A percentile compares a stretch with the other conserved stretches of the same genome.
Evolutionary conservation across 1,284 basidiomycete species (phyloP).

Genomic region (Pyrrhoderma noxium): DNA sequence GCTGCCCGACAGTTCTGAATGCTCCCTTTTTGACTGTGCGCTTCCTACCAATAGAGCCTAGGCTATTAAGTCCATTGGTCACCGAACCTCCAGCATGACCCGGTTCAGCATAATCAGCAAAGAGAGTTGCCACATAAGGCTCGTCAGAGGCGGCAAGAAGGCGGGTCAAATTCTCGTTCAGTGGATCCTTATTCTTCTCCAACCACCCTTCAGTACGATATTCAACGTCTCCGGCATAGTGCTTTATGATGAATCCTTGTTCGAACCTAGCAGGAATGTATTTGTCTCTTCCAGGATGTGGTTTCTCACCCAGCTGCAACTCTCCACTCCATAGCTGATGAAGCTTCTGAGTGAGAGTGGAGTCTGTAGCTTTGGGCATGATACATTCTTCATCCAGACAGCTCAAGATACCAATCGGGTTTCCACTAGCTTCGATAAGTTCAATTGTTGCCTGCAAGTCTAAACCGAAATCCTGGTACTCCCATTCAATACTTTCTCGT

Average conservation of each 20-base stretch:
- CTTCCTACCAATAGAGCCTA: constrained; percentile 57
- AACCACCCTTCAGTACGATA: constrained; percentile 97
- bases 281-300: constrained; percentile 73
- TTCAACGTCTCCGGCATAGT: constrained; percentile 96
- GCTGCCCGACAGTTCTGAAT: constrained; percentile 92
- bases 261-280: constrained; percentile 86
- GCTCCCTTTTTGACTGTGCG: constrained; percentile 89
- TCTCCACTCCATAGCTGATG: constrained; percentile 62
- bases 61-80: constrained; percentile 31
- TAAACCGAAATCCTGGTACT: constrained; percentile 97
- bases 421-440: constrained; percentile 80
- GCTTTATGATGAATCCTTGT: constrained; percentile 92
- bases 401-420: constrained; percentile 84
- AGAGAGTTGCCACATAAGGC: constrained; percentile 76
- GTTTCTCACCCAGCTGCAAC: constrained; percentile 39
- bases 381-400: constrained; percentile 98
- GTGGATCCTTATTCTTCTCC: constrained; percentile 99
- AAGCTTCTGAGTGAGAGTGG: constrained; percentile 93
- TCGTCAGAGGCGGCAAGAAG: constrained; percentile 83
- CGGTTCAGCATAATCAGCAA: constrained; percentile 72
- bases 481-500: constrained; percentile 96
- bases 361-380: constrained; percentile 96
- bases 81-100: constrained; percentile 27
- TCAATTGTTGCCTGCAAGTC: constrained; percentile 99
- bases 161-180: constrained; percentile 94